A percentile compares a stretch with the other conserved stretches of the same genome.
Conservation (phyloP, 2,329 filamentous ascomycete genomes). For the Metarhizium anisopliae region DNA sequence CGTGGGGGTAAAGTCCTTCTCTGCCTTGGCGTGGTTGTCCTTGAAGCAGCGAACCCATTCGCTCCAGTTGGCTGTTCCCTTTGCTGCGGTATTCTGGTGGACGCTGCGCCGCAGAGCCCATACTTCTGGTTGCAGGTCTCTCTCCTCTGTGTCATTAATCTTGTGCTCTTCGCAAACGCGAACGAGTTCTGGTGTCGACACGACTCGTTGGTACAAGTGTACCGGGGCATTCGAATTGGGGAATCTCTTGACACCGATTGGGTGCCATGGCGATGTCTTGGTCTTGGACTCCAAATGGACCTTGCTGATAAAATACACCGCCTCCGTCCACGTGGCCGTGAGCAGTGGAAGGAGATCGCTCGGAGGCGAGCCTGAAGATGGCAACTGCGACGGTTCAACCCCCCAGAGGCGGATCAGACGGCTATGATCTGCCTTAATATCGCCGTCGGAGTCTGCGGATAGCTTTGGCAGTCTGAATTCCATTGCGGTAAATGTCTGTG, state of each 20-base stretch:
- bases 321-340: conserved; percentile 45
- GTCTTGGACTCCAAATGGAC: conserved; percentile 25
- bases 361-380: conserved; percentile 25
- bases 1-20: conserved; percentile 30
- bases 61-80: conserved; percentile 49
- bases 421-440: conserved; percentile 20
- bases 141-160: conserved; percentile 11
- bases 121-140: conserved; percentile 32
- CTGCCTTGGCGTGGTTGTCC: conserved; percentile 32
- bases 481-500: conserved; percentile 2
- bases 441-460: not conserved
- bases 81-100: conserved; percentile 42
- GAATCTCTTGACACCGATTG: conserved; percentile 39
- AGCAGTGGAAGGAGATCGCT: conserved; percentile 43
- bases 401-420: conserved; percentile 47
- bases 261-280: conserved; percentile 34
- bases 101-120: conserved; percentile 58
- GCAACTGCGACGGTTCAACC: conserved; percentile 38
- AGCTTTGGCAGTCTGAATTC: not conserved
- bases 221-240: conserved; percentile 41
- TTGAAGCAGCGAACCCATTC: conserved; percentile 56
- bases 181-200: conserved; percentile 34
- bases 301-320: conserved; percentile 47
- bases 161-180: conserved; percentile 25
- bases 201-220: conserved; percentile 41